Evolutionary conservation across 164 flowering plant species (phyloP), one percentile per base, ranked within the genome.

Genomic region (Vitis rupestris): DNA sequence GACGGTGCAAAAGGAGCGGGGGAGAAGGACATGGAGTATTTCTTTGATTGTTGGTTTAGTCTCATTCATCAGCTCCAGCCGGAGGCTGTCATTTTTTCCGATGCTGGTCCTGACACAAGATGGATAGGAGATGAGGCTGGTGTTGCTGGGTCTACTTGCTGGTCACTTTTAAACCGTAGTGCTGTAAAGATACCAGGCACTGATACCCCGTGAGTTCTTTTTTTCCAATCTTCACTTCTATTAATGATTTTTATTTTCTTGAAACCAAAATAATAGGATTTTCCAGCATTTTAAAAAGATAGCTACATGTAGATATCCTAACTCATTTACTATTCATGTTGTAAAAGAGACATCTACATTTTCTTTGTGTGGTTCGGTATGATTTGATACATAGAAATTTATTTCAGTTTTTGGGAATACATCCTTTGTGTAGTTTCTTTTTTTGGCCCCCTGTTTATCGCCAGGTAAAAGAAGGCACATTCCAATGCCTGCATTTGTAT

Each of bases 51-150:
- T 50, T 96, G 99, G 99, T 96, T 96, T 75, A 75, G 76, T 77
- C 79, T 91, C 51, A 87, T 91, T 80, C 98, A 84, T 82, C 98
- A 96, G 75, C 90, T 80, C 50, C 99, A 96, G 72, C 97, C 98
- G 0, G 83, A 82, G 56, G 93, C 92, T 2, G 86, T 79, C 70
- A 96, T 96, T 64, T 96, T 96, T 68, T 96, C 98, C 0, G 99
- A 96, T 81, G 99, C 90, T 60, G 99, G 99, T 66, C 99, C 99
- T 11, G 97, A 96, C 59, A 69, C 72, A 13, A 82, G 99, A 68
- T 96, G 99, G 99, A 69, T 93, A 59, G 98, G 99, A 12, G 90
- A 93, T 74, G 99, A 96, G 76, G 85, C 80, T 76, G 99, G 98
- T 48, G 69, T 76, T 72, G 92, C 95, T 70, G 84, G 90, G 9